phyloP scores from a whole-genome alignment of 225 moss, liverwort and hornwort genomes.

The Climacium dendroides region DNA sequence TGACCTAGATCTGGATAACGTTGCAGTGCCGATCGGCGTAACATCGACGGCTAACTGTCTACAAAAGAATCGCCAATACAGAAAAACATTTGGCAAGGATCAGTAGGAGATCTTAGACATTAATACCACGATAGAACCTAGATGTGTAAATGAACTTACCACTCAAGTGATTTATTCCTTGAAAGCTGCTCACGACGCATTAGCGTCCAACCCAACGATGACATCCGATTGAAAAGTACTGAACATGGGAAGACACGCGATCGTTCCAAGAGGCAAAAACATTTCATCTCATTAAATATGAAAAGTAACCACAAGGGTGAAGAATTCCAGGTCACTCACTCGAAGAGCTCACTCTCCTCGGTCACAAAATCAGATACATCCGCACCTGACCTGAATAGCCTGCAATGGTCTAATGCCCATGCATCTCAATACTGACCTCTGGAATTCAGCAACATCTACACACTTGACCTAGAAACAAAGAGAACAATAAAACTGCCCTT shows the following conservation, averaged over 20 bases:
- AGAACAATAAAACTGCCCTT: not conserved
- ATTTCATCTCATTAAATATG: not conserved
- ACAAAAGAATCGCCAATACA: not conserved
- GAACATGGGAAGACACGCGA: not conserved
- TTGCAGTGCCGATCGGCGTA: not conserved
- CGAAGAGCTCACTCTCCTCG: slow-evolving; percentile 6
- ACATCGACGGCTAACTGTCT: not conserved
- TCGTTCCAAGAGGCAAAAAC: not conserved
- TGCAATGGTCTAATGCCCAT: not conserved
- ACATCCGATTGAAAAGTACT: not conserved
- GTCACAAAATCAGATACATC: not conserved
- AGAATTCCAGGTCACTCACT: not conserved
- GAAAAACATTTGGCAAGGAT: not conserved
- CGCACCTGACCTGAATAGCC: not conserved
- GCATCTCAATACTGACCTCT: not conserved
- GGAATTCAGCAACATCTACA: not conserved
- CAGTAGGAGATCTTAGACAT: not conserved
- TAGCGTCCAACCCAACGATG: no score
- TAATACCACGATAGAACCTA: no score
- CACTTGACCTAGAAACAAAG: not conserved
- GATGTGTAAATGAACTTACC: not conserved
- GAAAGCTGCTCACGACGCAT: not conserved
- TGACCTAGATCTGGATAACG: not conserved
- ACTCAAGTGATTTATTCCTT: not conserved
- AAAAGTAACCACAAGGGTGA: not conserved